These are phyloP conservation scores for Quercus rubra DNA, from an alignment of 306 rosid genomes.

Conservation along the genomic window DNA sequence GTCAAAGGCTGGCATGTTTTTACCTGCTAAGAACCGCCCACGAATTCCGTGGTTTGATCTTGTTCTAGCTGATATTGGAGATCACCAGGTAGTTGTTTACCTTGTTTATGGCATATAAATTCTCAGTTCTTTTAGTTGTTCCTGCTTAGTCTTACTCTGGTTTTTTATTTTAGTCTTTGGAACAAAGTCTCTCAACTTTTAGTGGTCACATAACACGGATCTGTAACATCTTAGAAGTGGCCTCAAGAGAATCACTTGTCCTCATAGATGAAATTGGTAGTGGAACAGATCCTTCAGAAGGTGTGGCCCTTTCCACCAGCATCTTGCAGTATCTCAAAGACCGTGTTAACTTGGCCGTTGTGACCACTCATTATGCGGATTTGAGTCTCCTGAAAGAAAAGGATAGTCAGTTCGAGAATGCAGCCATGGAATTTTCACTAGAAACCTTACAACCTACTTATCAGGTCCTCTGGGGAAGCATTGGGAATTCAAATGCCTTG, in stretches of 20 bases:
- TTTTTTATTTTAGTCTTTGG: conserved; percentile 75
- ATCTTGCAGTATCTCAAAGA: conserved; percentile 79
- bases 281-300: conserved; percentile 99
- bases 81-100: conserved; percentile 77
- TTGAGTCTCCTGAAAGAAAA: conserved; percentile 72
- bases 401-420: conserved; percentile 70
- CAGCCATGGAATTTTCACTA: conserved; percentile 86
- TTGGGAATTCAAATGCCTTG: conserved; percentile 88
- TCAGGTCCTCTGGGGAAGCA: conserved; percentile 85
- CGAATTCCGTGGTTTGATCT: conserved; percentile 94
- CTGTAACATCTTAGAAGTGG: conserved; percentile 65
- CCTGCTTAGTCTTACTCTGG: conserved; percentile 44
- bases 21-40: conserved; percentile 79
- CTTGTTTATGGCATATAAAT: conserved; percentile 25
- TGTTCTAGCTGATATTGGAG: conserved; percentile 91
- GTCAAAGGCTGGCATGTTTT: conserved; percentile 96
- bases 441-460: conserved; percentile 80
- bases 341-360: conserved; percentile 69
- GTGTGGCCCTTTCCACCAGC: conserved; percentile 93
- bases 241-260: conserved; percentile 75
- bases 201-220: conserved; percentile 87
- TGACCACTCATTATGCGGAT: conserved; percentile 94
- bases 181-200: conserved; percentile 96
- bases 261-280: conserved; percentile 93
- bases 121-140: conserved; percentile 31